Percentiles rank a stretch among this genome's conserved stretches.
Conservation (phyloP, 2,329 filamentous ascomycete species). For the Trichoderma harzianum region DNA sequence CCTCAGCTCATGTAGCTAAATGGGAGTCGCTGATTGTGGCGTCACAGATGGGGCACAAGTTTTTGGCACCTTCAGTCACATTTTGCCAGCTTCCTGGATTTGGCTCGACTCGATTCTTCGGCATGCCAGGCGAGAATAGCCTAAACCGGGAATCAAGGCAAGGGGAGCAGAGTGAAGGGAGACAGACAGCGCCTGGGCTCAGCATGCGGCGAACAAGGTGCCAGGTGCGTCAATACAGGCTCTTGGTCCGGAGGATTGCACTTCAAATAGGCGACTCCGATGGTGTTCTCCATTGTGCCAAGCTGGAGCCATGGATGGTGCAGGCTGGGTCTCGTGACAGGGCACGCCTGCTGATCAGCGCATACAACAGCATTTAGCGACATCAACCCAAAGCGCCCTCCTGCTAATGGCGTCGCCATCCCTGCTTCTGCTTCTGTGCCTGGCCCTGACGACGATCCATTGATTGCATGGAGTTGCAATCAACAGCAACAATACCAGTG, state of each 20-base stretch:
- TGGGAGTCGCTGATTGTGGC: neutral
- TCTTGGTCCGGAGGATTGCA: neutral
- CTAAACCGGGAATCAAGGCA: neutral
- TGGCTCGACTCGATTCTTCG: neutral
- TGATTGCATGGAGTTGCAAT: neutral
- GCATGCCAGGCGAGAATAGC: neutral
- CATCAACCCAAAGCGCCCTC: neutral
- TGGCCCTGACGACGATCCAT: constrained; percentile 6
- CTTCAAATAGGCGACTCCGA: neutral
- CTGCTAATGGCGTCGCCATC: neutral
- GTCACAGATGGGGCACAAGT: neutral
- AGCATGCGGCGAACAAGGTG: neutral
- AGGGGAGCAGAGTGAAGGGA: neutral
- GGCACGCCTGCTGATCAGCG: constrained; percentile 14
- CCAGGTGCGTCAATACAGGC: neutral
- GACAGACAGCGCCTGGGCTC: neutral
- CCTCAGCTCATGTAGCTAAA: neutral
- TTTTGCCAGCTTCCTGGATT: neutral
- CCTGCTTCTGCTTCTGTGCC: constrained; percentile 5
- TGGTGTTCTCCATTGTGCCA: neutral
- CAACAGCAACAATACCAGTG: neutral
- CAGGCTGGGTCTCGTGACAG: constrained; percentile 12
- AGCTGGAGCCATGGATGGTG: constrained; percentile 4
- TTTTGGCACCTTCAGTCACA: neutral
- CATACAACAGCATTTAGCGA: constrained; percentile 9